Evolutionary conservation across 179 eudicot species (phyloP), one percentile per base, ranked within the genome.

Genomic region (Kewa caespitosa): DNA sequence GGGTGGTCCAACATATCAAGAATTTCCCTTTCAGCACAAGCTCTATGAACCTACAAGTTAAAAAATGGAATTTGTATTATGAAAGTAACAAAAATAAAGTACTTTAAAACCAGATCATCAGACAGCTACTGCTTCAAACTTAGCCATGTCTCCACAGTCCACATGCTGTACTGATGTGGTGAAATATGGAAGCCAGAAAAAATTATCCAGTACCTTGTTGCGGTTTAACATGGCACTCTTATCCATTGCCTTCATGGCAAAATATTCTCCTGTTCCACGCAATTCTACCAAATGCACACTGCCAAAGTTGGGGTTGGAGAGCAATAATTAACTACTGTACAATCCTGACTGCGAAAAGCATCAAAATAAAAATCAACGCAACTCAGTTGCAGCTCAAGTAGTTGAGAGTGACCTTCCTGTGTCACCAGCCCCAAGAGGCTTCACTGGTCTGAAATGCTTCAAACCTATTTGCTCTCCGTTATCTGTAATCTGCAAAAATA

Each of bases 231-330:
- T 93, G 20, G 88, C 72, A 80, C 79, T 83, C 83, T 96, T 96
- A 79, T 96, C 98, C 99, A 96, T 94, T 39, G 99, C 90, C 84
- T 96, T 96, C 99, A 96, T 91, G 32, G 99, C 99, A 80, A 91
- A 96, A 67, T 37, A 79, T 79, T 90, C 89, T 30, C 90, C 94
- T 1, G 99, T 91, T 76, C 90, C 97, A 69, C 84, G 79, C 76
- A 96, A 79, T 76, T 96, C 98, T 66, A 93, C 98, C 86, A 93
- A 85, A 88, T 96, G 98, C 83, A 96, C 98, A 82, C 99, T 96
- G 91, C 80, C 83, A 23, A 59, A 31, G 22, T 74, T 74, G 69
- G 34, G 62, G 52, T 77, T 34, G 52, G 39, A 42, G 25, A 68
- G 38, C 63, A 68, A 57, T 39, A 38, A 32, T 34, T 17, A 63